Percentiles rank a stretch among this genome's conserved stretches.
phyloP scores from a whole-genome alignment of 768 basidiomycete species.

The Agrocybe chaxingu region DNA sequence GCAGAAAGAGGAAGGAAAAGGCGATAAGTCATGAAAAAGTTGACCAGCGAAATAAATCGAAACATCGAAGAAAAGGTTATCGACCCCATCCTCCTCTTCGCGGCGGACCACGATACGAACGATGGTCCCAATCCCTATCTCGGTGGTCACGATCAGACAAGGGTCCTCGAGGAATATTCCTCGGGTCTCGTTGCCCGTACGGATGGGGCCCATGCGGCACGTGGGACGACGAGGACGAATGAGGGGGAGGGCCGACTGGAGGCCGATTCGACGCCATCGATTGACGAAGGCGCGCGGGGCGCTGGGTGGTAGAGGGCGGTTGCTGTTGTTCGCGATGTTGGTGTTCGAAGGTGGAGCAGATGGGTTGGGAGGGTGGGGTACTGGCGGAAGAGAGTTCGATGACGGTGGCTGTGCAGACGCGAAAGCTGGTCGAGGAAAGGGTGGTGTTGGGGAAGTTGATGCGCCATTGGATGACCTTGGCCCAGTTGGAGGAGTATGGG shows the following conservation, averaged over 20 bases:
- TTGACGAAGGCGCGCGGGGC: conserved; percentile 19
- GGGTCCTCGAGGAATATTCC: conserved; percentile 44
- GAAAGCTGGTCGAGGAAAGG: conserved; percentile 9
- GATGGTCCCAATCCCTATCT: conserved; percentile 2
- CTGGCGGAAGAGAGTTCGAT: not conserved
- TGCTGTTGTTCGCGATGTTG: not conserved
- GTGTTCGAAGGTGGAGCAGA: too few relatives aligned
- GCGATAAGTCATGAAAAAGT: too few relatives aligned
- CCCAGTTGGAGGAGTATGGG: conserved; percentile 27
- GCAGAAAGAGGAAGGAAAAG: too few relatives aligned
- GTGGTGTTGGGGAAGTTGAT: conserved; percentile 19
- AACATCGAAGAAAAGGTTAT: too few relatives aligned
- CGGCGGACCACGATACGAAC: conserved; percentile 1
- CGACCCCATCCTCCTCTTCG: not conserved
- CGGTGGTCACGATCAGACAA: conserved; percentile 48
- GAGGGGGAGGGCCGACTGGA: too few relatives aligned
- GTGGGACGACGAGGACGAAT: too few relatives aligned
- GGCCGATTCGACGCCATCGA: conserved; percentile 2
- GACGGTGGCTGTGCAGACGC: not conserved
- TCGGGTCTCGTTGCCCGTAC: conserved; percentile 13
- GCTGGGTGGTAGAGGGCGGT: conserved; percentile 19
- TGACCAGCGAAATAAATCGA: too few relatives aligned
- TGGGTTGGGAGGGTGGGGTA: too few relatives aligned
- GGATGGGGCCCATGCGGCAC: too few relatives aligned
- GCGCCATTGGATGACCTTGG: conserved; percentile 6